Base-by-base conservation (phyloP, 495 filamentous ascomycete species). In the Aspergillus saccharolyticus region DNA sequence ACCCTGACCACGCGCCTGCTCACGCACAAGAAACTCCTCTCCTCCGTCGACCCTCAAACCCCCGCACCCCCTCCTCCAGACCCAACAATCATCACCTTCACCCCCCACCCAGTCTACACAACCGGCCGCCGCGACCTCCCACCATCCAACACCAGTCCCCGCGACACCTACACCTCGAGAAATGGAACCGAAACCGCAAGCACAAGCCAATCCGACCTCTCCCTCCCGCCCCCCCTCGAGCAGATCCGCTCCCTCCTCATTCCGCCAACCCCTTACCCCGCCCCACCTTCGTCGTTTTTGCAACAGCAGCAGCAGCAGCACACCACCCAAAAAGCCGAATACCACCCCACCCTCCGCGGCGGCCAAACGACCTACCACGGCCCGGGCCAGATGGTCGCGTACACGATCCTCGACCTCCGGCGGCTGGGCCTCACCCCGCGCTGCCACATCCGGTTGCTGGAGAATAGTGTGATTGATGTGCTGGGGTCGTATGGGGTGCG, bases 291-390 rank as follows among this genome's bases (percentile, higher is more conserved):
- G n/a, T n/a, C n/a, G n/a, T n/a, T n/a, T n/a, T n/a, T n/a, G n/a
- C n/a, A n/a, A n/a, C n/a, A n/a, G n/a, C n/a, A n/a, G n/a, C n/a
- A n/a, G n/a, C n/a, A n/a, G n/a, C n/a, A n/a, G n/a, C 33, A 12
- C 18, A 24, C 46, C 15, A 17, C 24, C 16, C 53, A 52, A 15
- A 62, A 60, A 42, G 88, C 90, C 18, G 81, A 85, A 18, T 80
- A 95, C 62, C 68, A 83, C 42, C 78, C 85, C 53, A 86, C 90
- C 6, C 81, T 86, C 8, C 85, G 94, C 46, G 94, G 94, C 60
- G 94, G 94, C 0, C 89, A 94, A 56, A 92, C 89, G 0, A 97
- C 94, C 4, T 98, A 96, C 76, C 94, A 98, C 67, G 94, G 94
- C 0, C 94, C 94, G 0, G 94, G 94, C 0, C 94, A 98, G 68